phyloP scores from a whole-genome alignment of 306 rosid species.

The Vigna reflexopilosa region DNA sequence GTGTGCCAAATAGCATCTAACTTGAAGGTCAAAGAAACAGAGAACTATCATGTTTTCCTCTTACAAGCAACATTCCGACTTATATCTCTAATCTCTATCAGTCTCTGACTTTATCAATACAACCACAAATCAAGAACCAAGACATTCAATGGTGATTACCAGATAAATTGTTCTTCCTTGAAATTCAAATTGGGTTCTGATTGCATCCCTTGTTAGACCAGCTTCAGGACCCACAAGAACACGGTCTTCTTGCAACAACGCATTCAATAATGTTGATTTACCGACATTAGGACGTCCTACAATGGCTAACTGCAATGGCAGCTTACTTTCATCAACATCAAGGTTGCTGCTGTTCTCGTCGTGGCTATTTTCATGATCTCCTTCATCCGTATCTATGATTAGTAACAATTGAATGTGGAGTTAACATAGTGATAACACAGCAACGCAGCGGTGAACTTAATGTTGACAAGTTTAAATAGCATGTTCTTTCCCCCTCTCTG shows the following conservation, averaged over 20 bases:
- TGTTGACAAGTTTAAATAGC: slow-evolving; percentile 23
- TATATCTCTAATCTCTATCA: not conserved
- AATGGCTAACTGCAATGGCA: slow-evolving; percentile 86
- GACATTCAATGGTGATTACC: slow-evolving; percentile 48
- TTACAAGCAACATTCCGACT: slow-evolving; percentile 33
- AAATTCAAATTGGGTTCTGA: slow-evolving; percentile 89
- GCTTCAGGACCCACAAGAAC: slow-evolving; percentile 98
- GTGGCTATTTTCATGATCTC: slow-evolving; percentile 45
- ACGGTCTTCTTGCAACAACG: slow-evolving; percentile 91
- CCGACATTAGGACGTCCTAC: slow-evolving; percentile 99
- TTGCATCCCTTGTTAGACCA: slow-evolving; percentile 93
- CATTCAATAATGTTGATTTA: slow-evolving; percentile 88
- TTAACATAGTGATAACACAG: slow-evolving; percentile 28
- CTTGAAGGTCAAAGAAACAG: slow-evolving; percentile 19
- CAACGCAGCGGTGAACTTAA: slow-evolving; percentile 5
- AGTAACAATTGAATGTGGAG: slow-evolving; percentile 37
- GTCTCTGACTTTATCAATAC: slow-evolving; percentile 4
- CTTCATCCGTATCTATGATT: slow-evolving; percentile 61
- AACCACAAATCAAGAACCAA: slow-evolving; percentile 29
- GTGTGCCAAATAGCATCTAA: slow-evolving; percentile 18
- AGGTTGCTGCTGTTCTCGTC: slow-evolving; percentile 43
- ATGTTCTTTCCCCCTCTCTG: not conserved
- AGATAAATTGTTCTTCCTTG: slow-evolving; percentile 86
- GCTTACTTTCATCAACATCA: slow-evolving; percentile 70
- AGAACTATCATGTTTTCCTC: slow-evolving; percentile 34